Base-by-base conservation (phyloP, 176 grass and related monocot species). In the Ensete ventricosum region DNA sequence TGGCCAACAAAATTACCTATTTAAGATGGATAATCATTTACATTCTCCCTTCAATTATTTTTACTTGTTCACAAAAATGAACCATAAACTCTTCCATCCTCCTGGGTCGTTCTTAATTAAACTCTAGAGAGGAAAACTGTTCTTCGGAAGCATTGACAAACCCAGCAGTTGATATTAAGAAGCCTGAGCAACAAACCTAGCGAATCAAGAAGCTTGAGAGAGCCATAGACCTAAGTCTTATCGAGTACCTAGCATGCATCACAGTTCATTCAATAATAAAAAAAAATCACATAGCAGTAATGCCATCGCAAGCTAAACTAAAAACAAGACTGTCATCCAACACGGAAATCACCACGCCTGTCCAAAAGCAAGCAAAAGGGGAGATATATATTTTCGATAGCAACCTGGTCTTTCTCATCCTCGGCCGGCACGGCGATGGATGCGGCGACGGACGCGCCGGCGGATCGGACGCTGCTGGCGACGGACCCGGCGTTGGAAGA, bases 331-430 rank as follows among this genome's bases (percentile, higher is more conserved):
- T 20, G 53, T 16, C 6, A 20, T 73, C 23, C 29, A n/a, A 51
- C 19, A 70, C 7, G 9, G 1, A 51, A 70, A 70, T 48, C 9
- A 2, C 7, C 16, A 10, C 9, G 11, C 13, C 19, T 69, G 24
- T 62, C 4, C 54, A 63, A 63, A 12, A 64, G 48, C 9, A 78
- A 79, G 72, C 54, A 69, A 72, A 83, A 59, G 3, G 57, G 64
- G 19, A 5, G 25, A 76, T 16, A 20, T 65, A 3, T 65, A 51
- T 48, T 51, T 2, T 49, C 9, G 22, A 72, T 16, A 43, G 8
- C 9, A 63, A 99, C 96, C 91, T 95, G 91, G 80, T 99, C 96
- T 81, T 99, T 99, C 96, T 99, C 96, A 72, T 94, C 96, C 81
- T 99, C 88, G 0, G 86, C 73, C 22, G 86, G 91, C 1, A 84